Base-by-base conservation (phyloP, 768 basidiomycete genomes). In the Suillus brevipes region DNA sequence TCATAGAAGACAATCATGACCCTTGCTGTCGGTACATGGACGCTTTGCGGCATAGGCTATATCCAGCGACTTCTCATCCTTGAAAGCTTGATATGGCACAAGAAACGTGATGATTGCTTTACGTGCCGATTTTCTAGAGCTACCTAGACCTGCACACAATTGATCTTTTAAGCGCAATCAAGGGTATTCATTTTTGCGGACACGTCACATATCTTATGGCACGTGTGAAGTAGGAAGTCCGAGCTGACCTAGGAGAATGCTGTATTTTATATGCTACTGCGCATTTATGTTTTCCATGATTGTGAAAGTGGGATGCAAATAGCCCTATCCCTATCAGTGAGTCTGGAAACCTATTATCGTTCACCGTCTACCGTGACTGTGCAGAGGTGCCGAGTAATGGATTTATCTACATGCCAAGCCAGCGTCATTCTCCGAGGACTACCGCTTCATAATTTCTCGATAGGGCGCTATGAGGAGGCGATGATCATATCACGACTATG, bases 381-480 rank as follows among this genome's bases (percentile, higher is more conserved):
- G 20, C 31, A 55, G 20, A 55, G 31, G 31, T 55, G 18, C 53
- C 53, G 20, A 55, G 53, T 55, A 53, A 55, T 55, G 10, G 10
- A 18, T 53, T n/a, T n/a, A 55, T 55, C 31, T 13, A 20, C 13
- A n/a, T 55, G 50, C 31, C 31, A 31, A 53, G 28, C 52, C 20
- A 55, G 20, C 34, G 20, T 55, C 34, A 36, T 55, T 55, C 53
- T 55, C 53, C 53, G 53, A 55, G 53, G 53, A 55, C 53, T 36
- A 34, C 20, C 34, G 53, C 34, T 36, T 20, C 28, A 34, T 9
- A 53, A 31, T 53, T 25, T 50, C 14, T 53, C 31, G 12, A 36
- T 55, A 36, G 34, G 31, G 53, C 12, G 20, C 20, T 55, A 36
- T n/a, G 12, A 34, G 14, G 20, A n/a, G 53, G 34, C 20, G 12